These are phyloP conservation scores for Septoria linicola DNA, from an alignment of 2,329 filamentous ascomycete genomes.

Conservation along the genomic window DNA sequence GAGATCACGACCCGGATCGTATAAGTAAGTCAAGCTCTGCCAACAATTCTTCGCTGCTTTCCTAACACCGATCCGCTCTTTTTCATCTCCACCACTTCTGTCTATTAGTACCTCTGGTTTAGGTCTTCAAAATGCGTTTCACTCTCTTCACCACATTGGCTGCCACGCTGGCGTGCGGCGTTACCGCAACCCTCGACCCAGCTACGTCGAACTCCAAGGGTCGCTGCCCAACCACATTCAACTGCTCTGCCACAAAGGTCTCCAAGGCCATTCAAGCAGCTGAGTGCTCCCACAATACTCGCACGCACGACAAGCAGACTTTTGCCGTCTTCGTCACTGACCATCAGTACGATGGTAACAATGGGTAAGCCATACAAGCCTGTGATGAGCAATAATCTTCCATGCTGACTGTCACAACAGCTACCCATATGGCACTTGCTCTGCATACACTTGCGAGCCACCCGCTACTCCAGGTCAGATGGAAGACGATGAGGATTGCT, in stretches of 20 bases:
- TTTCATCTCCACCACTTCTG: neutral
- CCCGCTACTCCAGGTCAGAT: constrained; percentile 37
- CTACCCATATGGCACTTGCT: constrained; percentile 51
- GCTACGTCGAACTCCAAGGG: constrained; percentile 41
- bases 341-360: constrained; percentile 45
- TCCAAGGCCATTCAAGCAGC: constrained; percentile 44
- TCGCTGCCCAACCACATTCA: constrained; percentile 33
- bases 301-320: constrained; percentile 39
- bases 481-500: constrained; percentile 39
- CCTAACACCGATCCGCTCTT: neutral
- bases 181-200: constrained; percentile 40
- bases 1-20: neutral
- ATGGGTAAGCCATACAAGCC: constrained; percentile 37
- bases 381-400: no score
- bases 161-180: constrained; percentile 22
- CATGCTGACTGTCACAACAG: neutral
- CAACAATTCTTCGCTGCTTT: neutral
- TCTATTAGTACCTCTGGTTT: neutral
- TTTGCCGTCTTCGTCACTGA: constrained; percentile 47
- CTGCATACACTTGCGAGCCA: constrained; percentile 43
- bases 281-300: constrained; percentile 46
- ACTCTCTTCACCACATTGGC: constrained; percentile 11
- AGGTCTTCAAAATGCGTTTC: constrained; percentile 15
- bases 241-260: constrained; percentile 35
- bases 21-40: neutral